phyloP scores from a whole-genome alignment of 768 basidiomycete genomes.

The Leccinum disarticulatum region DNA sequence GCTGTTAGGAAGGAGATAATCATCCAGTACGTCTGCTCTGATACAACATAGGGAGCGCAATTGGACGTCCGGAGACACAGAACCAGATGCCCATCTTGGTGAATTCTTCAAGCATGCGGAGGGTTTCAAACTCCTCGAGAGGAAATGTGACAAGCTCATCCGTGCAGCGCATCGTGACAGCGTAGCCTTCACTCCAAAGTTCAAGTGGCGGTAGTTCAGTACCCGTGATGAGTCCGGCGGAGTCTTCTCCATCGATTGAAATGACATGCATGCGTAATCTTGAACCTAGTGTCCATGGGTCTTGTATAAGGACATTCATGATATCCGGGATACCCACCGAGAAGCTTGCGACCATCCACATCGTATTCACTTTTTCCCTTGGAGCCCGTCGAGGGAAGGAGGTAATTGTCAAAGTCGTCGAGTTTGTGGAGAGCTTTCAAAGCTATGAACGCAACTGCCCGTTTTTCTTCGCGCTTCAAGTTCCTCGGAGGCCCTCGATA shows the following conservation, averaged over 20 bases:
- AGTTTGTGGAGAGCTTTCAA: conserved; percentile 66
- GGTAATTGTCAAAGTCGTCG: conserved; percentile 77
- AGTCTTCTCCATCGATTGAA: conserved; percentile 44
- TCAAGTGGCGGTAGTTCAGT: conserved; percentile 52
- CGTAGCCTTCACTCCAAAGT: conserved; percentile 36
- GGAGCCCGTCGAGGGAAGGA: conserved; percentile 65
- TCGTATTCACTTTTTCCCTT: conserved; percentile 51
- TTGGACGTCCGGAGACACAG: conserved; percentile 54
- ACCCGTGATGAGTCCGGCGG: conserved; percentile 69
- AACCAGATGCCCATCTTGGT: conserved; percentile 38
- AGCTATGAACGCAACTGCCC: conserved; percentile 78
- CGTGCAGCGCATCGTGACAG: conserved; percentile 41
- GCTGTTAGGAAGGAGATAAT: too few species aligned
- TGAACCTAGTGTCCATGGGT: conserved; percentile 63
- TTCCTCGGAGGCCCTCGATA: conserved; percentile 59
- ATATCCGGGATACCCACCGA: conserved; percentile 47
- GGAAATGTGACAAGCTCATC: conserved; percentile 47
- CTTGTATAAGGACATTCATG: conserved; percentile 59
- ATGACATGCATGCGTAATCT: conserved; percentile 66
- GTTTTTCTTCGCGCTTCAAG: conserved; percentile 79
- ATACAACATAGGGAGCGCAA: conserved; percentile 35
- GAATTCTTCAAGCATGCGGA: conserved; percentile 59
- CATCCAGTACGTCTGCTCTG: too few species aligned
- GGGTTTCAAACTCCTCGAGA: conserved; percentile 42
- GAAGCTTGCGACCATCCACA: conserved; percentile 48